Evolutionary conservation across 768 basidiomycete genomes (phyloP), one percentile per base, ranked within the genome.

Genomic region (Tylopilus vinaceipallidus): DNA sequence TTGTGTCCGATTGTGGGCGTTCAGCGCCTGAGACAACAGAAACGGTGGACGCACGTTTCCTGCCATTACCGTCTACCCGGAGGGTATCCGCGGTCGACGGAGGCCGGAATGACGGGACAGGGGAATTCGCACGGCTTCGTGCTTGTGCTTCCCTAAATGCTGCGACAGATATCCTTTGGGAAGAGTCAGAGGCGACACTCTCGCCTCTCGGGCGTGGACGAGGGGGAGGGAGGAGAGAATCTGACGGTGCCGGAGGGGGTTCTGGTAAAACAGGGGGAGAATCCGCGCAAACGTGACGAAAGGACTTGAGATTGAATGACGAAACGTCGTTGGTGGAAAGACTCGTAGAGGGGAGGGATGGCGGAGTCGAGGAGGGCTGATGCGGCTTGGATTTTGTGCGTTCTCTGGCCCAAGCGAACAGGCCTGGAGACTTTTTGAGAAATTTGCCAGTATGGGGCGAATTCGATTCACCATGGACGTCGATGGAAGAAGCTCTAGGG

Each of bases 131-230:
- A 23, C 74, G 66, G 55, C 82, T 75, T 35, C 86, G 72, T 4
- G 86, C 84, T 48, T 88, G 85, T 17, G 79, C 86, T 71, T 90
- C 88, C 46, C 85, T 80, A 62, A 91, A 91, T 3, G 88, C 88
- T 3, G 86, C 88, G 27, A 91, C 83, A 8, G 86, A 86, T 22
- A 91, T 90, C 45, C 86, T 79, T 54, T 88, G 87, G 2, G 83
- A 82, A 6, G 81, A 73, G 34, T 87, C 84, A 3, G 84, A 84
- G 16, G 78, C 76, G 52, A 74, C 57, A 64, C 84, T 85, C 37
- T 73, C 70, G 19, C 75, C 80, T 56, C 87, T 77, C 14, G 81
- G 78, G 2, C 84, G 78, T 17, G 77, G 62, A 7, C 60, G 60
- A 6, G 63, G 71, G 11, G 73, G 68, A 4, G 79, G 73, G 1